A percentile compares a stretch with the other conserved stretches of the same genome.
These are phyloP conservation scores for Verticillium klebahnii DNA, from an alignment of 2,329 filamentous ascomycete genomes.

Conservation along the genomic window DNA sequence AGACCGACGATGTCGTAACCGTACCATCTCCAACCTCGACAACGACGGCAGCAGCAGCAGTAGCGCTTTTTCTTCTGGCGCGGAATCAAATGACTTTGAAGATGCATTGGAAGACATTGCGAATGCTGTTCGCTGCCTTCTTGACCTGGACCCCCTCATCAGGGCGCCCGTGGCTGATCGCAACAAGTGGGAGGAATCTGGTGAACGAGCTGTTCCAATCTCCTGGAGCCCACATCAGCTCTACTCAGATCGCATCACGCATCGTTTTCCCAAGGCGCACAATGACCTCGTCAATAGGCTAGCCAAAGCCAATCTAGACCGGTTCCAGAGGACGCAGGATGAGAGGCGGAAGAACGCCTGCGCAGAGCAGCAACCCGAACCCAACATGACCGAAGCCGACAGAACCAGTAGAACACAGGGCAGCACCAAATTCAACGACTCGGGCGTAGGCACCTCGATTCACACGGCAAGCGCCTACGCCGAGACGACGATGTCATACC, in stretches of 20 bases:
- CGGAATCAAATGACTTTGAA: background rate
- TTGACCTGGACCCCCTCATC: constrained; percentile 1
- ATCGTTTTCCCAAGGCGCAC: background rate
- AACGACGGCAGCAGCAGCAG: background rate
- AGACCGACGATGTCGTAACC: background rate
- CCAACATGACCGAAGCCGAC: background rate
- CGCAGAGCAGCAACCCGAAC: background rate
- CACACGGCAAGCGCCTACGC: background rate
- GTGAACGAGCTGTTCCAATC: background rate
- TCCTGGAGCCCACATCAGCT: background rate
- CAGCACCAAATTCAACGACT: background rate
- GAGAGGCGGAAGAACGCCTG: background rate
- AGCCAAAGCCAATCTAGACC: background rate
- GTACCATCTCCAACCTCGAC: background rate
- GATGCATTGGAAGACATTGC: background rate
- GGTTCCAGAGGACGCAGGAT: constrained; percentile 1
- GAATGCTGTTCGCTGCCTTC: constrained; percentile 1
- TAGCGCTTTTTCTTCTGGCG: background rate
- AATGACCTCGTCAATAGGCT: background rate
- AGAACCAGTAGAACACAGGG: background rate
- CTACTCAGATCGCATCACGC: constrained; percentile 1
- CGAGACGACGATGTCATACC: constrained; percentile 3
- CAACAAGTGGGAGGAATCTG: background rate
- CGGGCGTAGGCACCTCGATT: background rate
- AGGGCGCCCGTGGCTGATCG: background rate